Evolutionary conservation across 176 grass and related monocot genomes (phyloP).

Genomic region (Eleusine coracana): DNA sequence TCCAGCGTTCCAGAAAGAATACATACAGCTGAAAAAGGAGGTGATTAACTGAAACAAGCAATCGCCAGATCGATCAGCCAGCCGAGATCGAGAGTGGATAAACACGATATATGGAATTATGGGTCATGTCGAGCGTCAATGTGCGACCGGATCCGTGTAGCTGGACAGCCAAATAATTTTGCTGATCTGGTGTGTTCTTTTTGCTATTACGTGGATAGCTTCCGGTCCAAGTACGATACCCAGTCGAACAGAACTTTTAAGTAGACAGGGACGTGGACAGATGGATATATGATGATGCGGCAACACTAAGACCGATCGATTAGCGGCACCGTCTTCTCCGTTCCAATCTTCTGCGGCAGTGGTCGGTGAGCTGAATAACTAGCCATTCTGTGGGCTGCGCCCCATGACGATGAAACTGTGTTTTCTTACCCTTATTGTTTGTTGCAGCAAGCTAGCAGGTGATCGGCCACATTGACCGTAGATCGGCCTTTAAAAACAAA

Average conservation of each 20-base stretch:
- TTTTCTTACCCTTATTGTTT: too few relatives aligned
- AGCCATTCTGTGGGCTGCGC: background rate
- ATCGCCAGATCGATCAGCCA: background rate
- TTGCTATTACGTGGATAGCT: constrained; percentile 25
- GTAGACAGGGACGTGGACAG: background rate
- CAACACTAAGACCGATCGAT: background rate
- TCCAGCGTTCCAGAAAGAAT: background rate
- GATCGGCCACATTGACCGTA: background rate
- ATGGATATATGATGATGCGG: background rate
- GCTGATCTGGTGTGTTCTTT: background rate
- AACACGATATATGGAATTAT: background rate
- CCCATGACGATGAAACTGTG: background rate
- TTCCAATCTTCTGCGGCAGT: background rate
- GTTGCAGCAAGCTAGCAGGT: background rate
- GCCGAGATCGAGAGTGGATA: background rate
- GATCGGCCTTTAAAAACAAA: background rate
- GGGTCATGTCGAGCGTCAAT: background rate
- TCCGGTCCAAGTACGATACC: constrained; percentile 16
- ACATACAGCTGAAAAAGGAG: background rate
- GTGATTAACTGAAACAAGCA: background rate
- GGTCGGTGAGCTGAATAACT: background rate
- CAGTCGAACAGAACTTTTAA: background rate
- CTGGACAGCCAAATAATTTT: constrained; percentile 16
- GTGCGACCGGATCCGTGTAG: background rate
- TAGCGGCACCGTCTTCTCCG: background rate